Conservation (phyloP, 495 filamentous ascomycete genomes). For the Cercophora newfieldiana region DNA sequence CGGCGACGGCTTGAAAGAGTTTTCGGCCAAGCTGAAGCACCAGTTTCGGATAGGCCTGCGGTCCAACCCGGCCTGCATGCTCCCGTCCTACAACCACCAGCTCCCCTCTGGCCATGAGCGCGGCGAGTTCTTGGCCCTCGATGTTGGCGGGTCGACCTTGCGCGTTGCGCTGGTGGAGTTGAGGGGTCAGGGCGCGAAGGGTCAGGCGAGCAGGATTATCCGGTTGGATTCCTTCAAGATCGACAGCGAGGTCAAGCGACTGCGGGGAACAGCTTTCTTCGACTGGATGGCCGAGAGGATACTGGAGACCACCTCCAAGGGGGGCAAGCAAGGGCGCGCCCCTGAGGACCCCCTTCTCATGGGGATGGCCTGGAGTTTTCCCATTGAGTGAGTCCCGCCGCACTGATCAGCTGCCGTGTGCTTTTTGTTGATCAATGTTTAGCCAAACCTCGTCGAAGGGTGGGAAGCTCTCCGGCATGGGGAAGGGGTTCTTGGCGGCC, state of each 20-base stretch:
- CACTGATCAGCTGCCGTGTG: conserved; percentile 15
- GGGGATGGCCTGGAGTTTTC: conserved; percentile 86
- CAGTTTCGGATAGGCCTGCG: conserved; percentile 49
- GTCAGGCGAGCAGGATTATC: conserved; percentile 41
- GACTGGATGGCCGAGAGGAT: conserved; percentile 83
- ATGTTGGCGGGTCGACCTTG: conserved; percentile 76
- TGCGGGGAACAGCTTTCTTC: conserved; percentile 61
- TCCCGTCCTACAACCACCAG: conserved; percentile 67
- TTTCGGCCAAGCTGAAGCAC: conserved; percentile 45
- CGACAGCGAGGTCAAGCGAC: conserved; percentile 42
- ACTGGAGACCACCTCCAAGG: conserved; percentile 49
- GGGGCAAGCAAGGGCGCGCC: conserved; percentile 31
- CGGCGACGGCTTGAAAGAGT: conserved; percentile 36
- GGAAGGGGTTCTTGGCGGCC: conserved; percentile 70
- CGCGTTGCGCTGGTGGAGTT: conserved; percentile 77
- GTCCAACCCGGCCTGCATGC: conserved; percentile 54
- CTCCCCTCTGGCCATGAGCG: conserved; percentile 71
- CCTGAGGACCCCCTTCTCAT: conserved; percentile 47
- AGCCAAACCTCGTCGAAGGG: conserved; percentile 77
- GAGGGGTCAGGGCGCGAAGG: conserved; percentile 38
- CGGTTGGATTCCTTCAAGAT: conserved; percentile 53
- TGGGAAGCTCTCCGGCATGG: conserved; percentile 78
- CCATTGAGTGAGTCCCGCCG: conserved; percentile 65
- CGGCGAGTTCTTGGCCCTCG: conserved; percentile 60
- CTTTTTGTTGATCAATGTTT: background rate